Base-by-base conservation (phyloP, 805 yeast genomes). In the Metschnikowia baotianmanensis region DNA sequence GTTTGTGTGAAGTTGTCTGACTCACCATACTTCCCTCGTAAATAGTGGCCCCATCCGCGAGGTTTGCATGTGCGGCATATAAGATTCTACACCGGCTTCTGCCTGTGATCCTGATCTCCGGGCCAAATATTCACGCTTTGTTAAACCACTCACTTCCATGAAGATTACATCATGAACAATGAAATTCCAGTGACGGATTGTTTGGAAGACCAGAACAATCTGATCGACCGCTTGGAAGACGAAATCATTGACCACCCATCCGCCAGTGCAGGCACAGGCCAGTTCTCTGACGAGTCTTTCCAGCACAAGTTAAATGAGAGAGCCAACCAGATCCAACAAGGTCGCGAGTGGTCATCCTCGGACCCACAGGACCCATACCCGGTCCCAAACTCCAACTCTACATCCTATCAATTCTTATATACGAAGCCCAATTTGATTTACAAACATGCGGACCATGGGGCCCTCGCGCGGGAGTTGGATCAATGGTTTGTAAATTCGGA, bases 191-290 rank as follows among this genome's bases (percentile, higher is more conserved):
- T 29, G 24, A 31, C 31, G 36, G 36, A 34, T 22, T 31, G 34
- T 17, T 31, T 38, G 43, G 50, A 57, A 30, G 56, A 56, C 17
- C 61, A 57, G 21, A 59, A 48, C 23, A 43, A 56, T 7, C 65
- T 70, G 59, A 68, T 69, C 17, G 76, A 73, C 44, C 63, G 68
- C 43, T 63, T 74, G 31, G 78, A 74, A 37, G 78, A 71, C 43
- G 69, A 66, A 46, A 62, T 67, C 37, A 68, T 67, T n/a, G 73
- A 70, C 43, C 66, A 69, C 45, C 72, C 73, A 0, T 69, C 66
- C 41, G 62, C 63, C 3, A 39, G 50, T 18, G 59, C 71, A 8
- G 42, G 40, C 29, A 48, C 56, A 34, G 48, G 56, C 26, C 64
- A 63, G 17, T 48, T 65, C 12, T 47, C 48, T 6, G 74, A 69